Evolutionary conservation across 495 filamentous ascomycete genomes (phyloP), one percentile per base, ranked within the genome.

Genomic region (Penicillium macrosclerotiorum): DNA sequence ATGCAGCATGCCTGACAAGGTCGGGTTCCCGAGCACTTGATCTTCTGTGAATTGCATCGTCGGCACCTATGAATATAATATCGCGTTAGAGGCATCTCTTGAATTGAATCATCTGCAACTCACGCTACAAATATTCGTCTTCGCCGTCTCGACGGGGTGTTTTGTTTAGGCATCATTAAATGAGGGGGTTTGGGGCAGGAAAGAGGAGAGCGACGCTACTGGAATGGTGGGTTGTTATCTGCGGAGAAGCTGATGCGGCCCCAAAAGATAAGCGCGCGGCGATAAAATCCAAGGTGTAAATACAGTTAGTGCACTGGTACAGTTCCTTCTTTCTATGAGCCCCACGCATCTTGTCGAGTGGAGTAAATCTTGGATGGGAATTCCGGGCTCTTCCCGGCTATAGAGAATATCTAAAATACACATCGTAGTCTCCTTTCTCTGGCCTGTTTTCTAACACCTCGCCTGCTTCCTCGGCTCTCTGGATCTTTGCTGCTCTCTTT

Each of bases 51-150:
- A 16, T 55, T 47, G 27, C 55, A 59, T 25, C 48, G 54, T 44
- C 44, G 32, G 40, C 56, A 59, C 27, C 55, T 59, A 37, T 14
- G n/a, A n/a, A n/a, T n/a, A n/a, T n/a, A n/a, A n/a, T n/a, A n/a
- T n/a, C n/a, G n/a, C n/a, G n/a, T n/a, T n/a, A n/a, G n/a, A n/a
- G n/a, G n/a, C n/a, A n/a, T n/a, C n/a, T n/a, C n/a, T n/a, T n/a
- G n/a, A n/a, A 36, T 27, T 31, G 20, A 23, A 31, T 14, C 24
- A 27, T n/a, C 26, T 7, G 14, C 34, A 23, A 29, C 45, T 47
- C 45, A 47, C 45, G 45, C 45, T 33, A 47, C 45, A 38, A 39
- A 47, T 9, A 47, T 47, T 20, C 45, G 45, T 24, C 45, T 47
- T 38, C 40, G 45, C 12, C 45, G 45, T 36, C 40, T 47, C 14